Base-by-base conservation (phyloP, 108 stramenopile genomes). In the Conticribra guillardii region DNA sequence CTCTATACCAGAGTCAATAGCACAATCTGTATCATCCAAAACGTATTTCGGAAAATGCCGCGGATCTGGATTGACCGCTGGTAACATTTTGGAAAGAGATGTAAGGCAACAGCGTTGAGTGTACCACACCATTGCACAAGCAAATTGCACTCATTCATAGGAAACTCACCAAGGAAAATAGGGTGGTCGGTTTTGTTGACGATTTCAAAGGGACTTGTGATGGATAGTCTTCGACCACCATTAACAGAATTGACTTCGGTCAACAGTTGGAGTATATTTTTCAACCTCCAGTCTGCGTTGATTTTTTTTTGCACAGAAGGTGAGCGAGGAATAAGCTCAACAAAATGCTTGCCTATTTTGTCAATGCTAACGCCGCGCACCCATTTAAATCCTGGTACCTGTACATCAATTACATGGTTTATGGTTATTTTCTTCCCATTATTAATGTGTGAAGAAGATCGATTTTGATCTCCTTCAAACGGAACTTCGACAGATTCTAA, bases 341-440 rank as follows among this genome's bases (percentile, higher is more conserved):
- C 58, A 47, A 96, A 97, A 17, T 82, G 77, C 27, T 87, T 74
- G 11, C 97, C 96, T n/a, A 91, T 86, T 30, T 81, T 77, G 65
- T 98, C 96, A 2, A 96, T 87, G 3, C 79, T 84, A 0, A 98
- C 73, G 18, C 78, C 81, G 3, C 81, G 87, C 21, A 95, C 52
- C 97, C 97, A 98, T 29, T 78, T 73, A 67, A 95, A 97, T 23
- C 96, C 97, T 14, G 92, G 87, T 16, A 97, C 60, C 64, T 98
- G 97, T 7, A 97, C 67, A 52, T 95, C 95, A 18, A 98, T 64
- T 15, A 84, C 60, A 64, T 97, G 96, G 50, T 70, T 62, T 32
- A 65, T 28, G 4, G 69, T 54, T 37, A 52, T 52, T 24, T 47
- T 29, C 28, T 45, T 26, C 28, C 27, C 30, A 8, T 30, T 44